Evolutionary conservation across 2,329 filamentous ascomycete species (phyloP), one percentile per base, ranked within the genome.

Genomic region (Aspergillus pseudoviridinutans): DNA sequence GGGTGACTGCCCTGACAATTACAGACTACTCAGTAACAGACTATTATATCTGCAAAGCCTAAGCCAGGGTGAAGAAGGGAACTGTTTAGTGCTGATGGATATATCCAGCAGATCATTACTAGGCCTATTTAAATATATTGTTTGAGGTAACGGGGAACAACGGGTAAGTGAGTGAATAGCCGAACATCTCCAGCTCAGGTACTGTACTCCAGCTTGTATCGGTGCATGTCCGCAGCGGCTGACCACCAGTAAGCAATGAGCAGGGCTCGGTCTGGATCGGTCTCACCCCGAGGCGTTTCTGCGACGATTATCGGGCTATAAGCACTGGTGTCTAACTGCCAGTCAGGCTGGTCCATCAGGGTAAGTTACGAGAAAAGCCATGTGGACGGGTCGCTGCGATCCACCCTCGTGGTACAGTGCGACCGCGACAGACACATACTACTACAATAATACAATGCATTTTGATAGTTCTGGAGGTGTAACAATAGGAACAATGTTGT

Each of bases 401-500:
- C 64, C 53, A 58, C 58, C 63, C 64, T 64, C 62, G 63, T 66
- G 64, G 64, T 59, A 66, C 63, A 58, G 53, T 51, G 51, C 53
- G 50, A 51, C 54, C 46, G 47, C 41, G 52, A 55, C 54, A 50
- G 51, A 56, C 51, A 51, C 24, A 44, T 17, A 22, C 22, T 9
- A 17, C 10, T 29, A 49, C 41, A 20, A 38, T 58, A 20, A 38
- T 58, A 56, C 50, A 44, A 35, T 35, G 32, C 32, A 35, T 35
- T 53, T 53, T 51, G 41, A 14, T 25, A 51, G 12, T 7, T 14
- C 38, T 25, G 12, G 46, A 52, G 25, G 2, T 49, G 27, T n/a
- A 49, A 25, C 8, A 28, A 28, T 25, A 17, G 22, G 22, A 61
- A 57, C 7, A 47, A 47, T 47, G 12, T 12, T 10, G 24, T n/a